Base-by-base conservation (phyloP, 2,329 filamentous ascomycete species). In the Epichloe sibirici region DNA sequence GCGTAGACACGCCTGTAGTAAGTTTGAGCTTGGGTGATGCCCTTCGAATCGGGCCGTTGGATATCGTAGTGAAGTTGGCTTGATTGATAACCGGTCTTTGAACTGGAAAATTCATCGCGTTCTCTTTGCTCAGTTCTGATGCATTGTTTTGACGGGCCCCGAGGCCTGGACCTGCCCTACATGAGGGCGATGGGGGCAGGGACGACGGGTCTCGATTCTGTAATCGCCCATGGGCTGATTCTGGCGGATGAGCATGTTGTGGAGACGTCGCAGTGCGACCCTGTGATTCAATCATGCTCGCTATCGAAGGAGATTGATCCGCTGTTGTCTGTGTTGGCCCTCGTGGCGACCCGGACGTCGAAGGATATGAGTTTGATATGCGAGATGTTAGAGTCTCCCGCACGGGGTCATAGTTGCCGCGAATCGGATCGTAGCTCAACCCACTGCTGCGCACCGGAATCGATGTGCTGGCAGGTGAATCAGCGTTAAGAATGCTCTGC, bases 381-480 rank as follows among this genome's bases (percentile, higher is more conserved):
- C 76, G 71, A 58, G 75, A 61, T 45, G 78, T 61, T 64, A 84
- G 80, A 3, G 79, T 86, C 62, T 80, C 81, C 43, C 80, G 72
- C 48, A 83, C 74, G 1, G 80, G 80, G 58, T 84, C 81, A 58
- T 82, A 84, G 57, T 78, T 82, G n/a, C 85, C 88, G 46, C 90
- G 81, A 57, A 95, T 90, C 0, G 90, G 90, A 66, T 96, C 90
- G 69, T 93, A 96, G 61, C 86, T 88, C 62, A 89, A 87, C 44
- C 89, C 85, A 62, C 86, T 86, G 13, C 84, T 83, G 48, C 85
- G 74, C 48, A 74, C 70, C 8, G 74, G 73, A 17, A 71, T 63
- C 44, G 71, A 55, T 56, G 67, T 57, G 71, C 53, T 75, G 68
- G 49, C 53, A 17, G 52, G 57, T 17, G 62, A 59, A 28, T 77